Evolutionary conservation across 2,329 filamentous ascomycete genomes (phyloP).

Genomic region (Ceratocystis huliohia): DNA sequence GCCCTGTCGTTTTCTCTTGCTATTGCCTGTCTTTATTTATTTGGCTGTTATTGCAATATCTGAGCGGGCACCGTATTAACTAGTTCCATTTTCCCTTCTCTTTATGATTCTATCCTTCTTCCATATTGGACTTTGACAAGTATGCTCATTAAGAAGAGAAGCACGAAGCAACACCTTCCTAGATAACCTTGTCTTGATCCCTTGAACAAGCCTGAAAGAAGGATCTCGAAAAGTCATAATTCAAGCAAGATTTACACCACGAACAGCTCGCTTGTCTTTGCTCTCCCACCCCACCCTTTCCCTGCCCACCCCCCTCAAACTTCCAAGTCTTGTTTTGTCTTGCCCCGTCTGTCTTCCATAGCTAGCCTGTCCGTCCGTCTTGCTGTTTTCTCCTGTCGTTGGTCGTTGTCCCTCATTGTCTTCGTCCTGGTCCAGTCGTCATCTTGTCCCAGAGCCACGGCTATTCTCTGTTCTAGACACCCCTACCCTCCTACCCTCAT

Average conservation of each 20-base stretch:
- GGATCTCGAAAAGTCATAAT: background rate
- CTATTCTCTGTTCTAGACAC: background rate
- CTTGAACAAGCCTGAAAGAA: background rate
- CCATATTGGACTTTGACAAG: background rate
- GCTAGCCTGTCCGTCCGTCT: background rate
- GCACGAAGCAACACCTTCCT: background rate
- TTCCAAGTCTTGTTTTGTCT: background rate
- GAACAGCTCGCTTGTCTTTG: background rate
- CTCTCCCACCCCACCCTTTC: background rate
- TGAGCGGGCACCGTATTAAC: too few relatives aligned
- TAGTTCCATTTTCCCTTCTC: background rate
- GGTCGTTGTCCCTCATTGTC: background rate
- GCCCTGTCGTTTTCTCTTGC: background rate
- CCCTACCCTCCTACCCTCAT: background rate
- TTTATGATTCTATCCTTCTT: background rate
- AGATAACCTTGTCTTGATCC: conserved; percentile 3
- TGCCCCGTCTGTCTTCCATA: background rate
- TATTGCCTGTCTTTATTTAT: background rate
- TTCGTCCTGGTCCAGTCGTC: background rate
- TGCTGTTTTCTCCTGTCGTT: background rate
- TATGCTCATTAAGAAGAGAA: background rate
- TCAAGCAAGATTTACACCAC: background rate
- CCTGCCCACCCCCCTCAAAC: background rate
- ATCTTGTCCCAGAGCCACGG: conserved; percentile 8
- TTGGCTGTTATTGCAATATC: background rate